Evolutionary conservation across 495 filamentous ascomycete genomes (phyloP).

Genomic region (Hyphodiscus hymeniophilus): DNA sequence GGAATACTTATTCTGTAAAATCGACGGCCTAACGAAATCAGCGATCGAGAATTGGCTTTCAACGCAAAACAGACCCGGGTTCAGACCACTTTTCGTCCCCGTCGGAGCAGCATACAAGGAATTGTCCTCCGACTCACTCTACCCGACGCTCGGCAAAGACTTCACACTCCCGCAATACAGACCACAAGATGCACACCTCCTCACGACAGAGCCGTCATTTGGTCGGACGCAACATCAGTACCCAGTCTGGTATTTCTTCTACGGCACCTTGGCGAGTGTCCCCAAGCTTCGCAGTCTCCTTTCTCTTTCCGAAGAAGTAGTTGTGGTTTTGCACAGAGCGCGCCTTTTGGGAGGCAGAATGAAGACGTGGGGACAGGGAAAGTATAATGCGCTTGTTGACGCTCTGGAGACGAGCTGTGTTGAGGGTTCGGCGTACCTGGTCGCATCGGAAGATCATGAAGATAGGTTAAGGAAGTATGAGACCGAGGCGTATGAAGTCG

Average conservation of each 20-base stretch:
- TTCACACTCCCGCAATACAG: constrained; percentile 32
- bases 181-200: constrained; percentile 6
- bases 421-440: constrained; percentile 30
- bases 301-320: constrained; percentile 14
- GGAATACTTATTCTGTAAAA: constrained; percentile 15
- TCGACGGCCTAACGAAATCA: constrained; percentile 17
- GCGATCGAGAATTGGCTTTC: constrained; percentile 16
- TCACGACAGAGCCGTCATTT: neutral
- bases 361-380: constrained; percentile 28
- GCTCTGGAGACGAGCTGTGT: constrained; percentile 18
- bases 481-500: constrained; percentile 33
- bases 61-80: constrained; percentile 8
- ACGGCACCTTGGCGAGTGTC: constrained; percentile 26
- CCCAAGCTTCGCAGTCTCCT: constrained; percentile 18
- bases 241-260: constrained; percentile 34
- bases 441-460: constrained; percentile 28
- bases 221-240: constrained; percentile 19
- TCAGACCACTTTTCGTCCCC: constrained; percentile 27
- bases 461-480: constrained; percentile 29
- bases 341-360: constrained; percentile 23
- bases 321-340: constrained; percentile 17
- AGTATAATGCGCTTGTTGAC: constrained; percentile 34
- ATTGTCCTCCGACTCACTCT: constrained; percentile 23
- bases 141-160: constrained; percentile 35
- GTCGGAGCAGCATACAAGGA: constrained; percentile 26